Conservation (phyloP, 768 basidiomycete genomes). For the Symmetrospora coprosmae region DNA sequence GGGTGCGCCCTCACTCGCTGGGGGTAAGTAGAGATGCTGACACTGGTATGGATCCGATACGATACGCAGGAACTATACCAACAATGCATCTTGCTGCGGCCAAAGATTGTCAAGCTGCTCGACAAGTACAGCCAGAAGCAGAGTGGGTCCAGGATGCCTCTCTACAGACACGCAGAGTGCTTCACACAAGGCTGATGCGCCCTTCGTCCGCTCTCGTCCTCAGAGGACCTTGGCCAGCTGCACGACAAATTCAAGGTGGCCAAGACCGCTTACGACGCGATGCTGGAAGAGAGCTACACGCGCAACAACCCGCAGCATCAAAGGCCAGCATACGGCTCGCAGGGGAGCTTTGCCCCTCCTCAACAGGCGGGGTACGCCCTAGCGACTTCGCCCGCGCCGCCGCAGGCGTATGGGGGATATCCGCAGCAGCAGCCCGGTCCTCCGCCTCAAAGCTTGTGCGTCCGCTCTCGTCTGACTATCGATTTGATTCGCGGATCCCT, state of each 20-base stretch:
- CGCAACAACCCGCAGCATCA: too few species aligned
- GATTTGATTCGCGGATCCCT: too few species aligned
- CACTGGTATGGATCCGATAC: background rate
- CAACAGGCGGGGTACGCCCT: too few species aligned
- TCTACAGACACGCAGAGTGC: too few species aligned
- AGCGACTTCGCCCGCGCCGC: too few species aligned
- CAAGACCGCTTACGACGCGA: conserved; percentile 72
- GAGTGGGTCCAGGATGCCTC: conserved; percentile 33
- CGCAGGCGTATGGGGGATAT: too few species aligned
- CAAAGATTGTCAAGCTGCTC: conserved; percentile 89
- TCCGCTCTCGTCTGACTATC: too few species aligned
- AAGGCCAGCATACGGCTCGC: too few species aligned
- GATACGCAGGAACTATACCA: conserved; percentile 66
- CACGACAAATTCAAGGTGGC: conserved; percentile 85
- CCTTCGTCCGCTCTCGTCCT: background rate
- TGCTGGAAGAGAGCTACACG: conserved; percentile 82
- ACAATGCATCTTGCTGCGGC: conserved; percentile 70
- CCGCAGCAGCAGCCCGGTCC: too few species aligned
- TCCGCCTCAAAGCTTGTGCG: too few species aligned
- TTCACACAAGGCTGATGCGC: background rate
- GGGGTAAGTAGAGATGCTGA: background rate
- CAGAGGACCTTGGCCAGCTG: conserved; percentile 86
- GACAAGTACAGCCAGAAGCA: conserved; percentile 95
- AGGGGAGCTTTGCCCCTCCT: too few species aligned
- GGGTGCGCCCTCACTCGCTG: too few species aligned